Evolutionary conservation across 495 filamentous ascomycete genomes (phyloP).

Genomic region (Lophiostoma macrostomum): DNA sequence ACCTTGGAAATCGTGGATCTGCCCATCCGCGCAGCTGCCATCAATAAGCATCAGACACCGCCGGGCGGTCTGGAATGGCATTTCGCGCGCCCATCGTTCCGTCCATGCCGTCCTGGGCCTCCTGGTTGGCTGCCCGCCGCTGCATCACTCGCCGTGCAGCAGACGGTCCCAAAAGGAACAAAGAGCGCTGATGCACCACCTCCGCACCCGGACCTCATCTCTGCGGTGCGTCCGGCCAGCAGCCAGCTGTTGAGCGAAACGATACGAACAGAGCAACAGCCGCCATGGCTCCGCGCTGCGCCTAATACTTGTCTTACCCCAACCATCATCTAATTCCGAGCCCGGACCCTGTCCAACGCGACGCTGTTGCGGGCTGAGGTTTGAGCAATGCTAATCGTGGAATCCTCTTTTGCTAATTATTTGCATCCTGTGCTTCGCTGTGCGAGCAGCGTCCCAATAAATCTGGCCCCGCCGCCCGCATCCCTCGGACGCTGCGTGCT

Average conservation of each 20-base stretch:
- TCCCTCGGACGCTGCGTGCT: slow-evolving; percentile 1
- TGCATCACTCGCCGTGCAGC: not conserved
- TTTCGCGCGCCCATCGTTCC: slow-evolving; percentile 29
- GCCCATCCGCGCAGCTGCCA: too few species aligned
- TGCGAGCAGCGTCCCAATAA: slow-evolving; percentile 13
- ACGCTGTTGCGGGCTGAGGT: slow-evolving; percentile 24
- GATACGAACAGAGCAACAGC: slow-evolving; percentile 26
- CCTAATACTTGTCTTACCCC: slow-evolving; percentile 31
- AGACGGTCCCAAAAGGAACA: not conserved
- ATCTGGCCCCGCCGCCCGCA: slow-evolving; percentile 6
- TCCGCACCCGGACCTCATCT: not conserved
- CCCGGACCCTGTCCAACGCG: slow-evolving; percentile 32
- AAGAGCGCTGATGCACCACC: not conserved
- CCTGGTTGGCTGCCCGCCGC: slow-evolving; percentile 1
- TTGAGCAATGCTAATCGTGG: slow-evolving; percentile 20
- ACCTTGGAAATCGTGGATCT: not conserved
- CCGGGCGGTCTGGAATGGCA: slow-evolving; percentile 26
- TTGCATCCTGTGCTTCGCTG: slow-evolving; percentile 32
- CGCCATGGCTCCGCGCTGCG: slow-evolving; percentile 19
- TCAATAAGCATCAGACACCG: slow-evolving; percentile 14
- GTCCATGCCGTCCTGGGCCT: slow-evolving; percentile 29
- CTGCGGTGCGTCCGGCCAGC: slow-evolving; percentile 18
- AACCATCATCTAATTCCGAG: slow-evolving; percentile 27
- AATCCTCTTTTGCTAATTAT: slow-evolving; percentile 18
- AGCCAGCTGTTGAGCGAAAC: slow-evolving; percentile 14